phyloP scores from a whole-genome alignment of 768 basidiomycete genomes.

The Kwoniella sp. region DNA sequence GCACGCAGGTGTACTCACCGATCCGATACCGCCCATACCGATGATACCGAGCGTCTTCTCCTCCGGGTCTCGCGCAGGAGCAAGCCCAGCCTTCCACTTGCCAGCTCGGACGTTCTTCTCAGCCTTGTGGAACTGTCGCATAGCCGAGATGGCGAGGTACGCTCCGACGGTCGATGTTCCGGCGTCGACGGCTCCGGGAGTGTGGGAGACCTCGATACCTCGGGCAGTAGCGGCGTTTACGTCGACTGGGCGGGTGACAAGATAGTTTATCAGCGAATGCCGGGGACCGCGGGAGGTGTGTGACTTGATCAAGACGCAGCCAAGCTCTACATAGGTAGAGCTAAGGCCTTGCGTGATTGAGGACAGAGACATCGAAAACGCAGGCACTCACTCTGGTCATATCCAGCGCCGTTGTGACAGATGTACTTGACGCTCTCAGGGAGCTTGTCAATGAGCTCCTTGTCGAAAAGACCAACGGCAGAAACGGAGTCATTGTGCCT shows the following conservation, averaged over 20 bases:
- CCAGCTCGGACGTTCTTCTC: constrained; percentile 24
- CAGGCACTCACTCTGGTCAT: constrained; percentile 57
- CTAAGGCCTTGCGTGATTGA: no score
- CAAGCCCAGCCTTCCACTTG: constrained; percentile 30
- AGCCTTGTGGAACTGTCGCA: constrained; percentile 39
- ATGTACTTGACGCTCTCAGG: constrained; percentile 28
- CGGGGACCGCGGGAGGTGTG: constrained; percentile 53
- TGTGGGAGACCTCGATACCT: constrained; percentile 69
- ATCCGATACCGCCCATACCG: constrained; percentile 56
- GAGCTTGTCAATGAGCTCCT: constrained; percentile 64
- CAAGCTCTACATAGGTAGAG: no score
- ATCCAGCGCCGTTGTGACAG: constrained; percentile 32
- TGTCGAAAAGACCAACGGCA: constrained; percentile 72
- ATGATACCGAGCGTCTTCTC: constrained; percentile 56
- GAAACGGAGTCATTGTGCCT: constrained; percentile 67
- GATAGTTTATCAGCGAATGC: constrained; percentile 41
- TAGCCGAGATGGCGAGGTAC: constrained; percentile 42
- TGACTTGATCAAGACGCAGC: no score
- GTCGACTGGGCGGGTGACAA: constrained; percentile 60
- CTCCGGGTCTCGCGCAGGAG: constrained; percentile 54
- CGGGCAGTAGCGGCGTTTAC: constrained; percentile 70
- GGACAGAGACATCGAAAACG: background rate
- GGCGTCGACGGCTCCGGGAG: constrained; percentile 85
- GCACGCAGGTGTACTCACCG: constrained; percentile 10
- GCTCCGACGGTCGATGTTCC: constrained; percentile 66